These are phyloP conservation scores for Aspergillus sp. DNA, from an alignment of 2,329 filamentous ascomycete genomes.

Conservation along the genomic window DNA sequence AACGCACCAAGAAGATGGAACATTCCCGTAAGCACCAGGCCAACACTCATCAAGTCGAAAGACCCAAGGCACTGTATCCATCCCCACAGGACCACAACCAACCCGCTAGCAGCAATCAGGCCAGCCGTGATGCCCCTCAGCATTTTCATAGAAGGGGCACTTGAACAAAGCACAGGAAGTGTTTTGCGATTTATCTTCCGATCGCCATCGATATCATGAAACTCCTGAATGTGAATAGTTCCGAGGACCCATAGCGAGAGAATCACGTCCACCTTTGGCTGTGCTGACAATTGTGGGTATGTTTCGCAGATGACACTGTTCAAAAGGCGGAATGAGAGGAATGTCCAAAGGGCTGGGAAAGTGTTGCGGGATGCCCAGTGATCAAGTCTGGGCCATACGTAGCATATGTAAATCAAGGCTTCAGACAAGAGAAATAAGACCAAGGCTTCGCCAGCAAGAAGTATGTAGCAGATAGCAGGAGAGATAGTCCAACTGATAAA, in stretches of 20 bases:
- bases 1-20: not conserved
- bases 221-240: conserved; percentile 17
- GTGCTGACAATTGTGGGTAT: not conserved
- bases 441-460: not conserved
- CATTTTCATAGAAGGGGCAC: not conserved
- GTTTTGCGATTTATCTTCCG: conserved; percentile 3
- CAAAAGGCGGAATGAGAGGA: conserved; percentile 12
- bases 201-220: conserved; percentile 17
- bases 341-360: conserved; percentile 10
- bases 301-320: conserved; percentile 2
- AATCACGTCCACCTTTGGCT: not conserved
- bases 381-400: conserved; percentile 12
- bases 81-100: not conserved
- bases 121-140: not conserved
- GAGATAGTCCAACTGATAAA: not conserved
- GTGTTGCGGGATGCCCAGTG: conserved; percentile 13
- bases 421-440: not conserved
- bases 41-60: not conserved
- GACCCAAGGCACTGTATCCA: not conserved
- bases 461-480: not conserved
- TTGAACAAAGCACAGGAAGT: conserved; percentile 6
- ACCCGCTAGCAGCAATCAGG: not conserved
- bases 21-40: not conserved
- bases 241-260: conserved; percentile 5
- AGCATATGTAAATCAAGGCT: conserved; percentile 8